A percentile compares a stretch with the other conserved stretches of the same genome.
These are phyloP conservation scores for Cryphonectria nitschkei DNA, from an alignment of 2,329 filamentous ascomycete genomes.

Conservation along the genomic window DNA sequence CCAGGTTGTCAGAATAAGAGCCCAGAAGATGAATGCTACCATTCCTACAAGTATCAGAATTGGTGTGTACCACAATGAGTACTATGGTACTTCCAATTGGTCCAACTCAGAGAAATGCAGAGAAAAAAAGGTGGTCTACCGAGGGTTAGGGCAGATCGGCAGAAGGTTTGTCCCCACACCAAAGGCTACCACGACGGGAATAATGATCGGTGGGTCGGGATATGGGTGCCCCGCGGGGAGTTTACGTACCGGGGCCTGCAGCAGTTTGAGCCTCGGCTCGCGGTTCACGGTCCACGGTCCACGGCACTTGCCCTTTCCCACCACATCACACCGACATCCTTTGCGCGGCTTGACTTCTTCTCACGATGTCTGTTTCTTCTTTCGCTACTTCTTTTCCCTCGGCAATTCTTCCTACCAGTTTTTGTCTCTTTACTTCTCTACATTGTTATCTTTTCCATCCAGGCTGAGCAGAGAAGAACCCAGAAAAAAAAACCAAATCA, in stretches of 20 bases:
- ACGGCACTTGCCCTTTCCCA: not conserved
- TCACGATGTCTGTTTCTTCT: not conserved
- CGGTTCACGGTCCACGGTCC: constrained; percentile 14
- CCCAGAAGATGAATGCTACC: too few species aligned
- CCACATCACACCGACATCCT: not conserved
- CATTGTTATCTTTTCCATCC: too few species aligned
- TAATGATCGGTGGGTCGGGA: not conserved
- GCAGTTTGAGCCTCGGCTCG: constrained; percentile 16
- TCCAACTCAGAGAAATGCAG: too few species aligned
- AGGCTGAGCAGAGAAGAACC: not conserved
- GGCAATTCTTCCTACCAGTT: not conserved
- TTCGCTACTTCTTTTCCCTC: not conserved
- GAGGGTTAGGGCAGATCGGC: not conserved
- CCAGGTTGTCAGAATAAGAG: too few species aligned
- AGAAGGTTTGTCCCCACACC: not conserved
- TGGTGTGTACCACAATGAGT: too few species aligned
- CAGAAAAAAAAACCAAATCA: not conserved
- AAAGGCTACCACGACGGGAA: not conserved
- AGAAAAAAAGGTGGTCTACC: not conserved
- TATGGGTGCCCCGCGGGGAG: constrained; percentile 1
- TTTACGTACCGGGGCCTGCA: not conserved
- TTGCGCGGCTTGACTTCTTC: not conserved
- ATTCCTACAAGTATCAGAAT: too few species aligned
- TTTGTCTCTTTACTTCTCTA: not conserved
- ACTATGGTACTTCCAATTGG: too few species aligned